Base-by-base conservation (phyloP, 805 yeast genomes). In the Cyberlindnera japonica region DNA sequence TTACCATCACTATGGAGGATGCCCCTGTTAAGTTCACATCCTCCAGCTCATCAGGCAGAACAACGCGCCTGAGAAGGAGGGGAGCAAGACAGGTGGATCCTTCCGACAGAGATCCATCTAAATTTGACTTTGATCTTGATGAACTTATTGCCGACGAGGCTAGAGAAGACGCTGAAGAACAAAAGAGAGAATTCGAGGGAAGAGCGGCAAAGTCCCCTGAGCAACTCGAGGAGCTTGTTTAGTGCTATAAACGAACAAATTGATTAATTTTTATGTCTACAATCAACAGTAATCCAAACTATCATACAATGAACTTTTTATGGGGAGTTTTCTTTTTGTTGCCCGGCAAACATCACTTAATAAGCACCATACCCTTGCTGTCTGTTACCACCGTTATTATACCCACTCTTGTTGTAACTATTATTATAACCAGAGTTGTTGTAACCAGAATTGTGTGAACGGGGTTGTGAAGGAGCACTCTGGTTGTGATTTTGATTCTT, bases 51-150 rank as follows among this genome's bases (percentile, higher is more conserved):
- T 4, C 26, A 19, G 16, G 19, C 12, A 15, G 12, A 8, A 20
- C 21, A 22, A 23, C n/a, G 27, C 26, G 37, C 9, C 38, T 54
- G 24, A 50, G 51, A 36, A 51, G 54, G 50, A 54, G 59, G 51
- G 51, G 44, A 33, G 27, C 23, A 12, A 43, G 41, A 14, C 40
- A 27, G 14, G 20, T 32, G 5, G 39, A 31, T 6, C 26, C 35
- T 9, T 14, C 17, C 1, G 42, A 41, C 11, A 28, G 33, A 4
- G 53, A 57, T 35, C 61, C 59, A 12, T 49, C 55, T 8, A 16
- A 48, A 5, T 57, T 39, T 33, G 61, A 57, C 43, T 57, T 41
- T 30, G 61, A 57, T 37, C 26, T 57, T 9, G 61, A 57, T 33
- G 59, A 51, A 16, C 40, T 55, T 15, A 53, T 55, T 20, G 41